Percentiles rank a stretch among this genome's conserved stretches.
Conservation (phyloP, 257 asterid species). For the Petunia secreta region DNA sequence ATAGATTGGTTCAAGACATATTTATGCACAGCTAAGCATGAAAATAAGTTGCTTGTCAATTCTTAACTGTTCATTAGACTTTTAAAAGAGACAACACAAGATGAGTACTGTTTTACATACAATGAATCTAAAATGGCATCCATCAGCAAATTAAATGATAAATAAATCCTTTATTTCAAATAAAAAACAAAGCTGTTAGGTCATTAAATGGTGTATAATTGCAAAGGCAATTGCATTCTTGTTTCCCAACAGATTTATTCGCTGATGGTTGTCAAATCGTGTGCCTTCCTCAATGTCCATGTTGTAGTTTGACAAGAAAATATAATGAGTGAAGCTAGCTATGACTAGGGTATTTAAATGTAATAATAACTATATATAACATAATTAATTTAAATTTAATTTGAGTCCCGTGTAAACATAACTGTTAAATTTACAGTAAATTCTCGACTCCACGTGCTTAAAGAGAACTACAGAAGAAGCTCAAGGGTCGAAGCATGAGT, state of each 20-base stretch:
- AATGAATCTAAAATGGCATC: constrained; percentile 16
- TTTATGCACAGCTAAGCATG: not conserved
- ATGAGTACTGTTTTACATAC: constrained; percentile 3
- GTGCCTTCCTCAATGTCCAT: not conserved
- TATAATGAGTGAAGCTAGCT: not conserved
- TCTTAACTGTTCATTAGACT: constrained; percentile 18
- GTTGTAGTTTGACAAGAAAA: not conserved
- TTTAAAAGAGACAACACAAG: not conserved
- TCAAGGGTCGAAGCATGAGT: too few relatives aligned
- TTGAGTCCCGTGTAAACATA: too few relatives aligned
- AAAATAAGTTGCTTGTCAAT: constrained; percentile 13
- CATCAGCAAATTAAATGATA: not conserved
- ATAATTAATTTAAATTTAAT: too few relatives aligned
- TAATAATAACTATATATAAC: too few relatives aligned
- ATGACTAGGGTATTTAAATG: not conserved
- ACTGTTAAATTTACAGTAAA: too few relatives aligned
- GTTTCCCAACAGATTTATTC: not conserved
- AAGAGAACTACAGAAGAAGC: too few relatives aligned
- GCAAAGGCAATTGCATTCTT: too few relatives aligned
- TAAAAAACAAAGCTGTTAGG: not conserved
- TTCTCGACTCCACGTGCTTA: too few relatives aligned
- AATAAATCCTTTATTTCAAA: not conserved
- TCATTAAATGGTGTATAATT: too few relatives aligned
- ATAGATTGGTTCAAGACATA: not conserved
- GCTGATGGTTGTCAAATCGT: not conserved